phyloP scores from a whole-genome alignment of 495 filamentous ascomycete species.

The Bathelium albidoporum region DNA sequence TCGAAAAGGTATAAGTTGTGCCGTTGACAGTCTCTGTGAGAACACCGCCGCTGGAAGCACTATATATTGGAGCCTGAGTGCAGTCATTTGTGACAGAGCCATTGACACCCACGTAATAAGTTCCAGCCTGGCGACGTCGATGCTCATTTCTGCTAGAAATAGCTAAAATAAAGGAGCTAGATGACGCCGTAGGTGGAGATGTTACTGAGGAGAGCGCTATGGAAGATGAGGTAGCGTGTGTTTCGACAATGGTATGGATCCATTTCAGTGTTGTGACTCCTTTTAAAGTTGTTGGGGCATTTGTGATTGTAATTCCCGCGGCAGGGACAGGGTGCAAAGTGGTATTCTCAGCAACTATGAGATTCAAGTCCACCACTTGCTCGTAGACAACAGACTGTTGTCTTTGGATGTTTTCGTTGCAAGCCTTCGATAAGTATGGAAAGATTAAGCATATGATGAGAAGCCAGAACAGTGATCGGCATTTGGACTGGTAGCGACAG shows the following conservation, averaged over 20 bases:
- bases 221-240: neutral
- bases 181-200: neutral
- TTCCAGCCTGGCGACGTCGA: constrained; percentile 8
- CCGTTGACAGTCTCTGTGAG: constrained; percentile 9
- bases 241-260: neutral
- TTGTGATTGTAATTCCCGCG: constrained; percentile 5
- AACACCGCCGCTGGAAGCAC: constrained; percentile 6
- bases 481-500: neutral
- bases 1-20: constrained; percentile 12
- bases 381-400: constrained; percentile 1
- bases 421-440: neutral
- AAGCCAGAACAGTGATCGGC: neutral
- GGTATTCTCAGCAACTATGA: constrained; percentile 8
- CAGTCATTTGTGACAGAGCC: constrained; percentile 13
- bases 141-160: neutral
- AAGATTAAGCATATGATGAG: neutral
- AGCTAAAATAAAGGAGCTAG: constrained; percentile 1
- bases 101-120: constrained; percentile 7
- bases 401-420: neutral
- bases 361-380: constrained; percentile 10
- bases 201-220: neutral
- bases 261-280: constrained; percentile 11
- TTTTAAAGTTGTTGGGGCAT: constrained; percentile 12
- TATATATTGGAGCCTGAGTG: constrained; percentile 10
- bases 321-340: constrained; percentile 11